Evolutionary conservation across 163 green algal genomes (phyloP), one percentile per base, ranked within the genome.

Genomic region (Volvox carteri): DNA sequence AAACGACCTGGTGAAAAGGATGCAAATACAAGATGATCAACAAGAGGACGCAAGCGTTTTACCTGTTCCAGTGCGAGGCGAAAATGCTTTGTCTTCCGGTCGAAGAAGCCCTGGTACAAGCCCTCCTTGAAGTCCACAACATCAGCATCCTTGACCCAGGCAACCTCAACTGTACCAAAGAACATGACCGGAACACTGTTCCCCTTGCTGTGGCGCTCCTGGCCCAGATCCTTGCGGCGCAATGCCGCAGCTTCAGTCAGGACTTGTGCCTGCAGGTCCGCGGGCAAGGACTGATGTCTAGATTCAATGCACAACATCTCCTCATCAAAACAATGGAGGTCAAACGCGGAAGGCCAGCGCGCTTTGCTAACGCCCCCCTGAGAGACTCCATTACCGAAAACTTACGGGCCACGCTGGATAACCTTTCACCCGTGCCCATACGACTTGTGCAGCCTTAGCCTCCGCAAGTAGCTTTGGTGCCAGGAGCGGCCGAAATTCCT

Each of bases 351-450:
- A 73, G 12, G 77, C 35, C n/a, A 41, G 77, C 25, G 77, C 77
- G 6, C 52, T n/a, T 52, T 58, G 39, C 58, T 74, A 84, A 84
- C 56, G 72, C 62, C 77, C 35, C 65, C 23, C 50, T 35, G 39
- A 28, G 14, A 48, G 60, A 33, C 18, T 68, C 46, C 41, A 68
- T 30, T 46, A 44, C 39, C n/a, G 52, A 65, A 30, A 28, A 73
- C 92, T 92, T 79, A 97, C 96, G 86, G 96, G 96, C 96, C 96
- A 98, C 33, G 76, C 93, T 1, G 96, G 96, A 86, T 95, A 98
- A 62, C 96, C 95, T 76, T 96, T 96, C 23, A 98, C 91, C 12
- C 94, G 91, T 16, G 90, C 95, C 95, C 95, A 98, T 12, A 97
- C 89, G 3, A 98, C 90, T 23, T 91, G 58, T 5, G 74, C 76